Base-by-base conservation (phyloP, 768 basidiomycete species). In the Trametes meyenii region DNA sequence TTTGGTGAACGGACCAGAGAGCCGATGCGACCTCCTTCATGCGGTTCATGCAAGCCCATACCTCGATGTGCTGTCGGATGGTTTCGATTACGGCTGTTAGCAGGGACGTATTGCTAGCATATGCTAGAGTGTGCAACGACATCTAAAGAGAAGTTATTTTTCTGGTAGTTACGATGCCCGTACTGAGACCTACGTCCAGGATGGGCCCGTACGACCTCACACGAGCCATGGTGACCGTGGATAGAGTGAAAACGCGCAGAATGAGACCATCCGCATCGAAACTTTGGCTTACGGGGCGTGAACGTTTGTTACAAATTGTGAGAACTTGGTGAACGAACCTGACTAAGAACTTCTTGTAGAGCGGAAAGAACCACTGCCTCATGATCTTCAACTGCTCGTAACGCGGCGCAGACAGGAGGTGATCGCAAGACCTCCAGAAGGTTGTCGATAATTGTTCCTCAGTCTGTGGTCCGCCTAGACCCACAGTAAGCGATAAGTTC, bases 1-100 rank as follows among this genome's bases (percentile, higher is more conserved):
- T 71, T 53, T 85, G 79, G 68, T 91, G 85, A 2, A 87, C 83
- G 29, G 78, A 72, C 66, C 85, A 84, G 23, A 94, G 80, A 0
- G 87, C 81, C 7, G 76, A 73, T 2, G 86, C 79, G 54, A 93
- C 85, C 0, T 68, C 73, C 19, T 76, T 75, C 62, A 83, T 81
- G 12, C 75, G 81, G 67, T 89, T 81, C 86, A 93, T 90, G 61
- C 88, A 90, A 13, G 83, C 82, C 91, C 90, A 94, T 50, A 92
- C 85, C 21, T 83, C 81, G 12, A 83, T 80, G 66, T 88, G 87
- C 7, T 88, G 84, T 61, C 85, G 82, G n/a, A 94, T 78, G 5
- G 85, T 85, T 63, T 89, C 85, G n/a, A 92, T 80, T 1, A 90
- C 81, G 0, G 83, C 82, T 3, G 79, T 77, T 26, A 92, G 77